Base-by-base conservation (phyloP, 2,329 filamentous ascomycete species). In the Colletotrichum navitas region DNA sequence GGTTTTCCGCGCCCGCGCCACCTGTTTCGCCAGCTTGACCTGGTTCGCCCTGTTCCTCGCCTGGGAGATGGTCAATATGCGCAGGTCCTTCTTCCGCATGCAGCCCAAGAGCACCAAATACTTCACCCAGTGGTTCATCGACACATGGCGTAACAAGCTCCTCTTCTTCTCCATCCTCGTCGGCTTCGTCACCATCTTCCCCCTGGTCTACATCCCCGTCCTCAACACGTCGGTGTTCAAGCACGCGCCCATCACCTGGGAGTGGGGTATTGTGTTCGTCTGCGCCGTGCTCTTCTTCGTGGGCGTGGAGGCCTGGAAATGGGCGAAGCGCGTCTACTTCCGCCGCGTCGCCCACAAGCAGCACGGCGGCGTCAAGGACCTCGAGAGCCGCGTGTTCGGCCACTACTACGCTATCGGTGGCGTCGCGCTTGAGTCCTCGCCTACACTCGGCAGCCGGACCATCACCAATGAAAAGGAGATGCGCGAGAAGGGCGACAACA, bases 21-120 rank as follows among this genome's bases (percentile, higher is more conserved):
- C 92, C 1, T 91, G 89, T 7, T 94, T 94, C 78, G 90, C 90
- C 24, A 91, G 88, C 74, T 83, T 94, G 66, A 93, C 92, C 1
- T 94, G 91, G 91, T 91, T 90, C 69, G 90, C 91, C 0, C 86
- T 93, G 32, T 92, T 94, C 83, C 85, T 93, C 12, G 92, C 92
- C 0, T 94, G 92, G 92, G 91, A 94, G 77, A 91, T 93, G 87
- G 84, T 93, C 71, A 86, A 92, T 74, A 86, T 92, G 83, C 89
- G 92, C 34, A 87, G 90, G 61, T 90, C 88, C 6, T 92, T 94
- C 82, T 94, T 94, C 86, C 86, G 88, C 75, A 92, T 93, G 89
- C 87, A 92, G 75, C 90, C 91, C 6, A 84, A 84, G 65, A 88
- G 87, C 63, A 89, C 87, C 75, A 83, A 81, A 56, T 88, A 89